These are phyloP conservation scores for Aspergillus brunneoviolaceus DNA, from an alignment of 2,329 filamentous ascomycete species.

Conservation along the genomic window DNA sequence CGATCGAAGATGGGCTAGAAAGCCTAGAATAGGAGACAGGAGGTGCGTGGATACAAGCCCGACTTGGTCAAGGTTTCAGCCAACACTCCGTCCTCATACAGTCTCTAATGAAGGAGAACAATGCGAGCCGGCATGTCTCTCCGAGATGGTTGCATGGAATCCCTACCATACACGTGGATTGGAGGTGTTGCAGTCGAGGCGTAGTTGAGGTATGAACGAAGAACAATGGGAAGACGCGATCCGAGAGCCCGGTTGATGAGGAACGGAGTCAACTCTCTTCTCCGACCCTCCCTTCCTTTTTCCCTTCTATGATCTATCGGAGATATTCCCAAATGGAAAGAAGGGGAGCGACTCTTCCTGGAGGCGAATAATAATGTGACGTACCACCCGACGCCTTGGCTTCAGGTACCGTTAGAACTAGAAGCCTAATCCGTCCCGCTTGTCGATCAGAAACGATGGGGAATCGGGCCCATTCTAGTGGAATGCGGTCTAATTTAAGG, in stretches of 20 bases:
- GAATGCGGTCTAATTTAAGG: slow-evolving; percentile 1
- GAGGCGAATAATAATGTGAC: slow-evolving; percentile 9
- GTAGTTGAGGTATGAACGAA: neutral
- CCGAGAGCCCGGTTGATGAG: neutral
- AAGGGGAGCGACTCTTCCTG: neutral
- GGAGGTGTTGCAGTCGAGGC: neutral
- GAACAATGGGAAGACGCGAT: neutral
- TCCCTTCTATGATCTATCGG: neutral
- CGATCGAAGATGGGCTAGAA: neutral
- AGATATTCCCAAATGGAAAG: neutral
- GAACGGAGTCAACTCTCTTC: neutral
- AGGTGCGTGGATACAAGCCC: neutral
- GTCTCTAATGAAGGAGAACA: neutral
- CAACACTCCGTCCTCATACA: neutral
- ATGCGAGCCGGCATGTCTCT: slow-evolving; percentile 8
- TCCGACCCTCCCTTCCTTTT: neutral
- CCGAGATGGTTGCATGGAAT: slow-evolving; percentile 1
- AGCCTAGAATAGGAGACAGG: slow-evolving; percentile 5
- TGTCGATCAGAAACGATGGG: slow-evolving; percentile 12
- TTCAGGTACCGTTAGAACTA: slow-evolving; percentile 18
- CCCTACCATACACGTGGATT: slow-evolving; percentile 7
- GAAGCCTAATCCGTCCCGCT: slow-evolving; percentile 17
- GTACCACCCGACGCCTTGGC: slow-evolving; percentile 15
- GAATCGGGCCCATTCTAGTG: slow-evolving; percentile 12
- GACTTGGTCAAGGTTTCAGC: slow-evolving; percentile 6